Percentiles rank a stretch among this genome's conserved stretches.
These are phyloP conservation scores for Piloderma croceum DNA, from an alignment of 768 basidiomycete genomes.

Conservation along the genomic window DNA sequence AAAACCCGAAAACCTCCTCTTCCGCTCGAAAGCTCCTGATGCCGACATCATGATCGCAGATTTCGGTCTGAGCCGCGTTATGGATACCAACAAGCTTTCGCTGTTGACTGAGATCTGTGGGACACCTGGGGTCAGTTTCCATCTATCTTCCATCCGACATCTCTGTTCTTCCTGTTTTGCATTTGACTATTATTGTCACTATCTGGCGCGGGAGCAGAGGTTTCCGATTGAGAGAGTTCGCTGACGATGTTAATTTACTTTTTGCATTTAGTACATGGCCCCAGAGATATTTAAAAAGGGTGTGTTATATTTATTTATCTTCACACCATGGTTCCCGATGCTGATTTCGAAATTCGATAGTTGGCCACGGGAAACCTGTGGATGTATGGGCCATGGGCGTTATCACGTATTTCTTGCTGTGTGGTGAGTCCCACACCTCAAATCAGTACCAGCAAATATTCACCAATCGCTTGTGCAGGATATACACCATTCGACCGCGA, in stretches of 20 bases:
- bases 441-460: neutral
- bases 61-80: slow-evolving; percentile 87
- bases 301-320: slow-evolving; percentile 28
- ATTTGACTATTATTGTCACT: neutral
- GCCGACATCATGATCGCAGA: slow-evolving; percentile 97
- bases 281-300: slow-evolving; percentile 94
- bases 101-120: slow-evolving; percentile 94
- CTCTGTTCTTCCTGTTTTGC: slow-evolving; percentile 11
- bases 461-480: too few relatives aligned
- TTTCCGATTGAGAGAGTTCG: too few relatives aligned
- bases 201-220: neutral
- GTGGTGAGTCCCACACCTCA: slow-evolving; percentile 30
- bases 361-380: slow-evolving; percentile 91
- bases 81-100: slow-evolving; percentile 85
- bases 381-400: slow-evolving; percentile 99
- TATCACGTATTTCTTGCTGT: slow-evolving; percentile 96
- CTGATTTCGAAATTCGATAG: slow-evolving; percentile 40
- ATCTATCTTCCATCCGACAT: slow-evolving; percentile 6
- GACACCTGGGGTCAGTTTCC: slow-evolving; percentile 69
- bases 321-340: slow-evolving; percentile 1
- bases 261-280: slow-evolving; percentile 68
- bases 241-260: neutral
- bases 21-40: slow-evolving; percentile 83
- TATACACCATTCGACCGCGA: slow-evolving; percentile 98
- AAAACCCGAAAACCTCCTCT: slow-evolving; percentile 97